Evolutionary conservation across 2,329 filamentous ascomycete genomes (phyloP).

Genomic region (Sphaerulina musiva): DNA sequence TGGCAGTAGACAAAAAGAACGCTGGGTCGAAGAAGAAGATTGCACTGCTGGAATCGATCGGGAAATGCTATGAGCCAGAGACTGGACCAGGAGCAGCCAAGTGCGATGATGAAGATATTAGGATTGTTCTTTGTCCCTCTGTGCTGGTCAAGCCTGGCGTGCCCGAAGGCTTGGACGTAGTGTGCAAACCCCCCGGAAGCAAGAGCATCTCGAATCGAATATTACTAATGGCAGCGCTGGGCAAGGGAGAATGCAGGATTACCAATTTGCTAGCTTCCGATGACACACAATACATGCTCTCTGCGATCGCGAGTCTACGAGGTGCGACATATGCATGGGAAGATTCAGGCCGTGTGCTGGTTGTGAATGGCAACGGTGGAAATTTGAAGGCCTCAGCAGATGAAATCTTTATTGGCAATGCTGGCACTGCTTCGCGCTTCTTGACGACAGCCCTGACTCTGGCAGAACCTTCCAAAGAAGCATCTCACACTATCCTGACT

Average conservation of each 20-base stretch:
- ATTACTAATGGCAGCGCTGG: slow-evolving; percentile 85
- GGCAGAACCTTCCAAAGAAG: slow-evolving; percentile 57
- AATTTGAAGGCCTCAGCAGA: slow-evolving; percentile 67
- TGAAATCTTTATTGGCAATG: slow-evolving; percentile 88
- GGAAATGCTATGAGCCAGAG: slow-evolving; percentile 76
- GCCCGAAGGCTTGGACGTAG: slow-evolving; percentile 57
- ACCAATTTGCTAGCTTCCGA: slow-evolving; percentile 93
- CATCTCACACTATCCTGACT: slow-evolving; percentile 70
- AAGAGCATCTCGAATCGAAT: slow-evolving; percentile 98
- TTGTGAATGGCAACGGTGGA: slow-evolving; percentile 87
- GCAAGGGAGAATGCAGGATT: slow-evolving; percentile 76
- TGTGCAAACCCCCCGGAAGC: slow-evolving; percentile 83
- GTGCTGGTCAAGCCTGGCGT: slow-evolving; percentile 68
- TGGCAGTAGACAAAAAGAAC: slow-evolving; percentile 99
- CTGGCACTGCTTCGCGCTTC: slow-evolving; percentile 91
- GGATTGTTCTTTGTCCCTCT: slow-evolving; percentile 73
- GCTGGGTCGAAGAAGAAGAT: slow-evolving; percentile 93
- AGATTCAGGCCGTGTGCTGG: slow-evolving; percentile 82
- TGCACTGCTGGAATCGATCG: slow-evolving; percentile 83
- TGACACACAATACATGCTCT: slow-evolving; percentile 95
- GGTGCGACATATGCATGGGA: slow-evolving; percentile 91
- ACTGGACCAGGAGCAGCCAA: slow-evolving; percentile 56
- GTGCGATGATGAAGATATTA: slow-evolving; percentile 79
- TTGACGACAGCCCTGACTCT: slow-evolving; percentile 85
- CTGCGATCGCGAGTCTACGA: slow-evolving; percentile 75